phyloP scores from a whole-genome alignment of 2,329 filamentous ascomycete genomes.

The Hymenoscyphus fraxineus region DNA sequence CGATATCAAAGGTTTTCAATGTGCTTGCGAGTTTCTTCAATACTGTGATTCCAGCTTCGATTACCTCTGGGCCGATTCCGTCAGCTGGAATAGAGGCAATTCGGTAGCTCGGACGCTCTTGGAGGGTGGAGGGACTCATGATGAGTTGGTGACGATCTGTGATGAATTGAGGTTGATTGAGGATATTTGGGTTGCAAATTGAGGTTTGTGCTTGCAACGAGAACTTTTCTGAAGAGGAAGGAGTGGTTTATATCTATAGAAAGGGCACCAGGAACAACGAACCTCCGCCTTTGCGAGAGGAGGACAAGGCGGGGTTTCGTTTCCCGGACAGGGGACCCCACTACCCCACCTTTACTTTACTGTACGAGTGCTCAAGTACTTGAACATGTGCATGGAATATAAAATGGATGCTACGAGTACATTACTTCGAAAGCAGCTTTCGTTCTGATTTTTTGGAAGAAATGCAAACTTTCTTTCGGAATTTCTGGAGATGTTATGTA shows the following conservation, averaged over 20 bases:
- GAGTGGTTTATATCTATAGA: background rate
- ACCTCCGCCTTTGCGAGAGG: background rate
- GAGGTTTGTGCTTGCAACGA: background rate
- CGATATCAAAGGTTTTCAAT: constrained; percentile 55
- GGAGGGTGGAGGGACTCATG: constrained; percentile 7
- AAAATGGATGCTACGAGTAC: too few relatives aligned
- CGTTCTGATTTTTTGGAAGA: too few relatives aligned
- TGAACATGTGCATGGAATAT: background rate
- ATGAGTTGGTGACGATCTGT: background rate
- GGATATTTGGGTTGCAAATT: background rate
- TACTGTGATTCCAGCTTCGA: constrained; percentile 56
- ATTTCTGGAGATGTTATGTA: too few relatives aligned
- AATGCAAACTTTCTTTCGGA: too few relatives aligned
- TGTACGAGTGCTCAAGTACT: background rate
- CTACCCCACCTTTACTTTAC: background rate
- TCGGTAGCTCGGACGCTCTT: constrained; percentile 37
- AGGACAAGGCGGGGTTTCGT: background rate
- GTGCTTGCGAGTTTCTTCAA: constrained; percentile 50
- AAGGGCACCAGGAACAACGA: background rate
- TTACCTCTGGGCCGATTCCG: constrained; percentile 62
- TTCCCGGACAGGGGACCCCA: background rate
- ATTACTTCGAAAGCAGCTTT: too few relatives aligned
- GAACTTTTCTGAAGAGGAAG: background rate
- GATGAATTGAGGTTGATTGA: background rate
- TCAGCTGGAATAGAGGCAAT: constrained; percentile 61